A percentile compares a stretch with the other conserved stretches of the same genome.
phyloP scores from a whole-genome alignment of 2,329 filamentous ascomycete genomes.

The Ascochyta viciae-villosae region DNA sequence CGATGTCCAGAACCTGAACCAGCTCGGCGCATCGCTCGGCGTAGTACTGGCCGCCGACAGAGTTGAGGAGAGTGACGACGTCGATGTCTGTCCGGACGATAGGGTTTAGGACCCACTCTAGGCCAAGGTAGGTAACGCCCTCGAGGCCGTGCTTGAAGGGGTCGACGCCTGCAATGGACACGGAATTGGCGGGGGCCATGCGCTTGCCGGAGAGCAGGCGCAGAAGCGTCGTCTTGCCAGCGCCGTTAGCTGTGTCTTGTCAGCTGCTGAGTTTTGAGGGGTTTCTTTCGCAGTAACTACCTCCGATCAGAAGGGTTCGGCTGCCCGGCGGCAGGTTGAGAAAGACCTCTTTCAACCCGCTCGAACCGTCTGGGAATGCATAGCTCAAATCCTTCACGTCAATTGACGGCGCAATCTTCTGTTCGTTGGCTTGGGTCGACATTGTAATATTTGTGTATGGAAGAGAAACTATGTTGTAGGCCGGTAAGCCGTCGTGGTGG shows the following conservation, averaged over 20 bases:
- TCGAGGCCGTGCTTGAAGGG: constrained; percentile 90
- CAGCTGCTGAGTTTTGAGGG: background rate
- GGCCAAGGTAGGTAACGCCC: constrained; percentile 94
- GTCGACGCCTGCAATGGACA: constrained; percentile 82
- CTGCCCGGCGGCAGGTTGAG: constrained; percentile 82
- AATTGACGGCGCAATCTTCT: constrained; percentile 65
- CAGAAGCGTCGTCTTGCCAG: constrained; percentile 95
- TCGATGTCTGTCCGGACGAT: constrained; percentile 96
- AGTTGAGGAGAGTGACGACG: constrained; percentile 82
- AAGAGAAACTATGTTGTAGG: background rate
- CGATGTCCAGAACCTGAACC: constrained; percentile 87
- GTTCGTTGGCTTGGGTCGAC: constrained; percentile 26
- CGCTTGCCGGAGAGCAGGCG: constrained; percentile 94
- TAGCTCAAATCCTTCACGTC: constrained; percentile 80
- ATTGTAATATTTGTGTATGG: constrained; percentile 17
- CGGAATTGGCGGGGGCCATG: constrained; percentile 77
- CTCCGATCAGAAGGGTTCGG: constrained; percentile 90
- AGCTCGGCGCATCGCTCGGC: constrained; percentile 85
- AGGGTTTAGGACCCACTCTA: constrained; percentile 97
- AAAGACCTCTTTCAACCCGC: constrained; percentile 76
- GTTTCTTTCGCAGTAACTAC: constrained; percentile 48
- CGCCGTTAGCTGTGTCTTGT: constrained; percentile 76
- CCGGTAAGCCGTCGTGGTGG: background rate
- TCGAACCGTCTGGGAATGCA: constrained; percentile 83
- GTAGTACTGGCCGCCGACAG: constrained; percentile 86